A percentile compares a stretch with the other conserved stretches of the same genome.
Evolutionary conservation across 306 rosid species (phyloP).

Genomic region (Cajanus cajan): DNA sequence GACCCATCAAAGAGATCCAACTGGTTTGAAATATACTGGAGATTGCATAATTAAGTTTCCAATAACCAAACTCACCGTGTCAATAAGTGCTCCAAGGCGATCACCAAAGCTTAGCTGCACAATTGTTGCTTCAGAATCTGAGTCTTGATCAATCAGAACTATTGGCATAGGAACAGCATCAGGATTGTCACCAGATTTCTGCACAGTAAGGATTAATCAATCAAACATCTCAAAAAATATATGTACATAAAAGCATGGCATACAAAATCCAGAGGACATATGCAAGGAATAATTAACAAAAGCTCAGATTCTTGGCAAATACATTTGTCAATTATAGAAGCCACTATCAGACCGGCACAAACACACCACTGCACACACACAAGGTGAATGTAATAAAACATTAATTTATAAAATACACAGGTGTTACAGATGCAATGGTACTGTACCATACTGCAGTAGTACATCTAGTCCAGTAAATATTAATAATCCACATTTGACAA

Average conservation of each 20-base stretch:
- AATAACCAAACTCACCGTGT: constrained; percentile 65
- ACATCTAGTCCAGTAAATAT: background rate
- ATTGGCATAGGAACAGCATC: constrained; percentile 78
- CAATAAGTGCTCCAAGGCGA: constrained; percentile 98
- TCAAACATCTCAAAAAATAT: constrained; percentile 3
- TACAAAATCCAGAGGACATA: background rate
- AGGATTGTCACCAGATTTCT: constrained; percentile 49
- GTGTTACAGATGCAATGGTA: background rate
- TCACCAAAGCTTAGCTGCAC: constrained; percentile 95
- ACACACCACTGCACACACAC: constrained; percentile 1
- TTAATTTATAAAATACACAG: constrained; percentile 12
- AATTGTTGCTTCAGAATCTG: constrained; percentile 79
- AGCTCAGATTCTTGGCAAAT: constrained; percentile 14
- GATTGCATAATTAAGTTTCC: constrained; percentile 25
- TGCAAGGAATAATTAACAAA: constrained; percentile 15
- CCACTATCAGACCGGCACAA: background rate
- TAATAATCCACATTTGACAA: background rate
- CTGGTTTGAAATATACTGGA: background rate
- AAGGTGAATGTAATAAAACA: background rate
- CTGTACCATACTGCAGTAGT: background rate
- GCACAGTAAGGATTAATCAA: constrained; percentile 43
- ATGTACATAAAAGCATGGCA: constrained; percentile 3
- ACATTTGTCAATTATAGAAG: background rate
- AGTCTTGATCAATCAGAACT: constrained; percentile 81
- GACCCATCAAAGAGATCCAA: constrained; percentile 12